phyloP scores from a whole-genome alignment of 805 yeast species.

The Metschnikowia aberdeeniae region DNA sequence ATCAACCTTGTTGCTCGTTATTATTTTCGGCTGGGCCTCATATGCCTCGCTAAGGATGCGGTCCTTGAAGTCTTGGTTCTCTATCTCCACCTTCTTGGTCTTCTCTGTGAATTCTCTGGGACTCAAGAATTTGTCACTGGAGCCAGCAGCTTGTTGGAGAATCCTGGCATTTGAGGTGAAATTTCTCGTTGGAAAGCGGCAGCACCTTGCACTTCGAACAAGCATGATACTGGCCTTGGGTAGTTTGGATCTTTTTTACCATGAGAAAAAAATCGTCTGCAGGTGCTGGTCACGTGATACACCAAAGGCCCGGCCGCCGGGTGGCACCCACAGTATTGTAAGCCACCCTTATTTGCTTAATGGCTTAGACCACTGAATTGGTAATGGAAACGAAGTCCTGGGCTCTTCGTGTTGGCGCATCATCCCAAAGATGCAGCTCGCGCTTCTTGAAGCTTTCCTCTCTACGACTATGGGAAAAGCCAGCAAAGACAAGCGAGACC shows the following conservation, averaged over 20 bases:
- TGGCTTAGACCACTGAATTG: too few relatives aligned
- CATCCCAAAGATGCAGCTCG: neutral
- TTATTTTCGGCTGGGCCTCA: slow-evolving; percentile 30
- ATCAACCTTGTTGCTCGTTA: slow-evolving; percentile 20
- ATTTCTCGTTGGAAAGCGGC: slow-evolving; percentile 6
- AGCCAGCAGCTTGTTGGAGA: neutral
- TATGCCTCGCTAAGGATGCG: slow-evolving; percentile 25
- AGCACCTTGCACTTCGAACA: slow-evolving; percentile 5
- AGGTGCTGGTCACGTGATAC: neutral
- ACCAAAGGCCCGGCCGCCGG: too few relatives aligned
- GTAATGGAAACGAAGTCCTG: too few relatives aligned
- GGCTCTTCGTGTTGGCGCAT: neutral
- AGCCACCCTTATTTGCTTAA: too few relatives aligned
- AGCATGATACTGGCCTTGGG: slow-evolving; percentile 4
- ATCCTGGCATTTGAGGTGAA: slow-evolving; percentile 6
- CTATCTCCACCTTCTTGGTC: slow-evolving; percentile 21
- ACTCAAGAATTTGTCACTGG: slow-evolving; percentile 17
- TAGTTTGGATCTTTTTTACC: neutral
- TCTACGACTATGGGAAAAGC: slow-evolving; percentile 64
- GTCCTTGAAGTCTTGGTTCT: slow-evolving; percentile 25
- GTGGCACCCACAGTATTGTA: too few relatives aligned
- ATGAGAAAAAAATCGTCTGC: slow-evolving; percentile 3
- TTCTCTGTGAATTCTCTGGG: slow-evolving; percentile 34
- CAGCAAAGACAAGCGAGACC: slow-evolving; percentile 90
- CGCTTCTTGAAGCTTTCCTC: slow-evolving; percentile 2